These are phyloP conservation scores for Hemileccinum rubropunctum DNA, from an alignment of 768 basidiomycete species.

Conservation along the genomic window DNA sequence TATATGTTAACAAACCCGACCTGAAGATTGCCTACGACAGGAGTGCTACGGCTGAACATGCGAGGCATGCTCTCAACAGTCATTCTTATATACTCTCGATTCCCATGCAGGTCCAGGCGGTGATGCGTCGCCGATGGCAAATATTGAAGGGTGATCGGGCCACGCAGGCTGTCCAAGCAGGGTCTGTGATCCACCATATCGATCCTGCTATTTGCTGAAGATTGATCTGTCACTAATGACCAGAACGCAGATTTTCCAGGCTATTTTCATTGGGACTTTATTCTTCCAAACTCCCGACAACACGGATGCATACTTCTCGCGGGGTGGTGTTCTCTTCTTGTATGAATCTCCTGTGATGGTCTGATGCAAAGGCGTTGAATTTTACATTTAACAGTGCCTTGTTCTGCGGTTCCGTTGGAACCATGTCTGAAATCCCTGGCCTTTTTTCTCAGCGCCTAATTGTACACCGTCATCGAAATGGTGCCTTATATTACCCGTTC, in stretches of 20 bases:
- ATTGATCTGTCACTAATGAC: background rate
- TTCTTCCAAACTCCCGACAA: conserved; percentile 39
- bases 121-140: conserved; percentile 44
- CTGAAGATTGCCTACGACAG: conserved; percentile 41
- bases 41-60: conserved; percentile 51
- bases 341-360: conserved; percentile 28
- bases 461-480: conserved; percentile 40
- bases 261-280: conserved; percentile 31
- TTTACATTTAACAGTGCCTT: conserved; percentile 34
- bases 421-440: conserved; percentile 52
- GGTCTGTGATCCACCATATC: conserved; percentile 24
- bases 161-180: conserved; percentile 33
- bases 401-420: conserved; percentile 50
- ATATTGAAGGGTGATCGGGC: conserved; percentile 41
- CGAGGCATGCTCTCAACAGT: conserved; percentile 39
- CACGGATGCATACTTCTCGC: conserved; percentile 42
- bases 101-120: conserved; percentile 42
- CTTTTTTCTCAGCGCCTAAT: conserved; percentile 45
- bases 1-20: conserved; percentile 45
- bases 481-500: conserved; percentile 50
- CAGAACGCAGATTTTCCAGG: conserved; percentile 36
- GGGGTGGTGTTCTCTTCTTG: conserved; percentile 79
- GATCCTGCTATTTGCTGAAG: too few species aligned
- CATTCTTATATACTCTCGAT: conserved; percentile 47
- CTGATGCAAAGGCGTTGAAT: background rate